A percentile compares a stretch with the other conserved stretches of the same genome.
These are phyloP conservation scores for Sordariomycetes sp. DNA, from an alignment of 2,329 filamentous ascomycete species.

Conservation along the genomic window DNA sequence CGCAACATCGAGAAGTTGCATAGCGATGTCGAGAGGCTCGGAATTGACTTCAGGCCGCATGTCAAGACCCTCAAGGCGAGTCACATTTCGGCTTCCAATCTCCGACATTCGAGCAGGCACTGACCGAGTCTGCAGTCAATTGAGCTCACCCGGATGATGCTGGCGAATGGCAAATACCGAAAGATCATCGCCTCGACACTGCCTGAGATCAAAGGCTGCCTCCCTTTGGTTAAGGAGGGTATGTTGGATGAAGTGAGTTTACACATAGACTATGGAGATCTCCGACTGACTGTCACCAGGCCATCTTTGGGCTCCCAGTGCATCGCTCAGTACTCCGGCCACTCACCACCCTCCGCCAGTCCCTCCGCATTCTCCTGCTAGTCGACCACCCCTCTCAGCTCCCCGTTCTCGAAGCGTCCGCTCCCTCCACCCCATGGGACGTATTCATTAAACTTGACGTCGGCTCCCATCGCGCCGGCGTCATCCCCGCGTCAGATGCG, in stretches of 20 bases:
- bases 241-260: constrained; percentile 25
- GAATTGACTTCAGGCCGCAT: constrained; percentile 29
- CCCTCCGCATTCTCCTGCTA: constrained; percentile 23
- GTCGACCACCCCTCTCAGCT: constrained; percentile 25
- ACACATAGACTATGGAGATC: background rate
- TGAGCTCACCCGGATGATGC: constrained; percentile 28
- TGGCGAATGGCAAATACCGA: constrained; percentile 23
- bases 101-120: background rate
- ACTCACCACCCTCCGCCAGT: constrained; percentile 16
- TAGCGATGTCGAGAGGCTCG: constrained; percentile 25
- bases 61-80: constrained; percentile 34
- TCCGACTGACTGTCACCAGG: constrained; percentile 7
- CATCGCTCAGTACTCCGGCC: constrained; percentile 20
- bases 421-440: constrained; percentile 15
- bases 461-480: constrained; percentile 22
- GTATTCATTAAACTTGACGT: constrained; percentile 27
- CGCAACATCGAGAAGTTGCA: constrained; percentile 24
- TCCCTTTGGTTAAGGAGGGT: constrained; percentile 28
- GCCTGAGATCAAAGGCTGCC: constrained; percentile 25
- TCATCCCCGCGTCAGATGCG: constrained; percentile 14
- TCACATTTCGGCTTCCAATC: background rate
- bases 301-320: constrained; percentile 30
- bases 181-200: constrained; percentile 30
- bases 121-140: constrained; percentile 15
- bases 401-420: constrained; percentile 14